phyloP scores from a whole-genome alignment of 805 yeast genomes.

The Metschnikowia kunwiensis region DNA sequence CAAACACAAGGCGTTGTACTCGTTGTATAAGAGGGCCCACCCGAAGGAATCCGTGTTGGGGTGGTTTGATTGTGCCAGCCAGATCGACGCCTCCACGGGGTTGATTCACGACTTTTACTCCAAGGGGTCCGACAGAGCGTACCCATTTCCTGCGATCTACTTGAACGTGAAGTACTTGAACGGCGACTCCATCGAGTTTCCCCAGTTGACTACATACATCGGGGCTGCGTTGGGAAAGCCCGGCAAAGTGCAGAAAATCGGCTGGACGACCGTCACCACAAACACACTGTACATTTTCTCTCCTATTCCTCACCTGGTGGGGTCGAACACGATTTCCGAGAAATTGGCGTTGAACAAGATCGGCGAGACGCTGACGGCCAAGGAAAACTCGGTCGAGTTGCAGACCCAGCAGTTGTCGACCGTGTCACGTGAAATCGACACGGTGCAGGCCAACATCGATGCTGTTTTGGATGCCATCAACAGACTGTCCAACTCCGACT shows the following conservation, averaged over 20 bases:
- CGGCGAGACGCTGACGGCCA: slow-evolving; percentile 31
- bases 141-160: slow-evolving; percentile 76
- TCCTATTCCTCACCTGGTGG: slow-evolving; percentile 67
- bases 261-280: slow-evolving; percentile 37
- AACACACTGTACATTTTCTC: slow-evolving; percentile 59
- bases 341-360: slow-evolving; percentile 51
- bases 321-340: slow-evolving; percentile 52
- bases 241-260: slow-evolving; percentile 33
- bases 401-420: slow-evolving; percentile 39
- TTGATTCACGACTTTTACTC: slow-evolving; percentile 78
- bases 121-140: slow-evolving; percentile 64
- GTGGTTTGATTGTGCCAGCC: slow-evolving; percentile 70
- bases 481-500: slow-evolving; percentile 37
- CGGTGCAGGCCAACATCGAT: slow-evolving; percentile 48
- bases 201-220: slow-evolving; percentile 64
- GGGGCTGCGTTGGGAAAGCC: slow-evolving; percentile 70
- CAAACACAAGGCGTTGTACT: slow-evolving; percentile 66
- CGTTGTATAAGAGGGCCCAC: slow-evolving; percentile 70
- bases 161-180: slow-evolving; percentile 64
- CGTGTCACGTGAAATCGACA: slow-evolving; percentile 44
- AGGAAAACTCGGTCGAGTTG: slow-evolving; percentile 25
- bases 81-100: slow-evolving; percentile 68
- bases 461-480: slow-evolving; percentile 48
- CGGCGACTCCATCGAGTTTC: slow-evolving; percentile 47
- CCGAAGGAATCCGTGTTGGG: slow-evolving; percentile 79